Evolutionary conservation across 139 green algal genomes (phyloP), one percentile per base, ranked within the genome.

Genomic region (Desmodesmus armatus): DNA sequence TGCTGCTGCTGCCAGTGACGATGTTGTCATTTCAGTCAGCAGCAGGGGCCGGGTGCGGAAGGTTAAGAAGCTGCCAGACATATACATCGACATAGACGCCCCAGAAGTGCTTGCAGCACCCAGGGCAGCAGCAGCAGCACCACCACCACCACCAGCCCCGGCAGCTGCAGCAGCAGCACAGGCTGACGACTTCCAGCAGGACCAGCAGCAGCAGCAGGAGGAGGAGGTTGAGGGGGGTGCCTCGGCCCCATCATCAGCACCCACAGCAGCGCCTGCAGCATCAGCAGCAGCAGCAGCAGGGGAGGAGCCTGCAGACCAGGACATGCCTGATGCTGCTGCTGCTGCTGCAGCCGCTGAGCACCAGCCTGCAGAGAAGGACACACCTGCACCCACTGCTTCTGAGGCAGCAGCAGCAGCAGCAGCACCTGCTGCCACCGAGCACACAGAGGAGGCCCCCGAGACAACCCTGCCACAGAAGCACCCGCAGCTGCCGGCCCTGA

Each of bases 161-260:
- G 66, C 66, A 39, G 27, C n/a, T 27, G 62, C 62, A 71, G 65
- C 65, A 72, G 65, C n/a, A 31, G 62, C 62, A 71, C 44, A 75
- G 11, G 67, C 40, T 79, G 71, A 63, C 62, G 69, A 77, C 35
- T 35, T 5, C 5, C 73, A 80, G 35, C 47, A 44, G 31, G 23
- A 51, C 53, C 75, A 82, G 75, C 75, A 82, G 75, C 51, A 82
- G 75, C 75, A 80, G 72, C n/a, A 80, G 72, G 25, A 51, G 7
- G 27, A 43, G 47, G 47, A 55, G 47, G 47, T 13, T 21, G 9
- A 55, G 47, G 47, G 47, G 47, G 47, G 29, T 41, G 37, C 67
- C 49, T 35, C 67, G 23, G 67, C 60, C 60, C 6, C 67, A 75
- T 23, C 67, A 53, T 21, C 67, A 75, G 67, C 67, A 75, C 29